phyloP scores from a whole-genome alignment of 164 flowering plant genomes.

The Vitis labrusca region DNA sequence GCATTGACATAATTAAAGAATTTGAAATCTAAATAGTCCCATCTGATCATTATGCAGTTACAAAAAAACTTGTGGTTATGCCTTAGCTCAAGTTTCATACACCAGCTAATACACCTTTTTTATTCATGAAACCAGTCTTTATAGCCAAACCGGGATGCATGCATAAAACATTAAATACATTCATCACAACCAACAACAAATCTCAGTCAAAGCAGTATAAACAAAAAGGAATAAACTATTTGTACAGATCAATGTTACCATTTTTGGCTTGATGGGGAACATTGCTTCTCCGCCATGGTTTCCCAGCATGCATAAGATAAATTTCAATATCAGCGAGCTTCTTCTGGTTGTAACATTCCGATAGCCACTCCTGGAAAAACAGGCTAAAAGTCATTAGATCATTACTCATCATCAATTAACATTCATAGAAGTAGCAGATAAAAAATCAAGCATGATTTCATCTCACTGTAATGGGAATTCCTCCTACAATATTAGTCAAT shows the following conservation, averaged over 20 bases:
- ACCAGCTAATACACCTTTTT: no score
- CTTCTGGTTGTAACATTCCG: constrained; percentile 71
- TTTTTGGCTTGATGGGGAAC: constrained; percentile 16
- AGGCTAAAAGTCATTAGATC: constrained; percentile 8
- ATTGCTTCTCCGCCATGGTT: constrained; percentile 74
- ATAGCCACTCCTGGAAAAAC: constrained; percentile 73
- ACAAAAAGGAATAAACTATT: neutral
- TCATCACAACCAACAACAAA: no score
- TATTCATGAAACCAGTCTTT: no score
- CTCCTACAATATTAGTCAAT: no score
- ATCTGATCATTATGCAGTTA: no score
- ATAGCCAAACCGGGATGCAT: no score
- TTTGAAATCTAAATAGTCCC: no score
- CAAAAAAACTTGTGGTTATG: no score
- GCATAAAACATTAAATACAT: neutral
- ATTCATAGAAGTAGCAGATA: neutral
- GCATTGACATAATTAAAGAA: no score
- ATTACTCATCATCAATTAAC: neutral
- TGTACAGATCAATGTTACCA: constrained; percentile 28
- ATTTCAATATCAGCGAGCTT: constrained; percentile 82
- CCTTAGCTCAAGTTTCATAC: no score
- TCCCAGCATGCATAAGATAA: constrained; percentile 94
- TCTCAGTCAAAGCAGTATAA: neutral
- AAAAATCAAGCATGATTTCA: no score
- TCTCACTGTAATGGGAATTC: no score